These are phyloP conservation scores for Yamadazyma tumulicola DNA, from an alignment of 805 yeast species.

Conservation along the genomic window DNA sequence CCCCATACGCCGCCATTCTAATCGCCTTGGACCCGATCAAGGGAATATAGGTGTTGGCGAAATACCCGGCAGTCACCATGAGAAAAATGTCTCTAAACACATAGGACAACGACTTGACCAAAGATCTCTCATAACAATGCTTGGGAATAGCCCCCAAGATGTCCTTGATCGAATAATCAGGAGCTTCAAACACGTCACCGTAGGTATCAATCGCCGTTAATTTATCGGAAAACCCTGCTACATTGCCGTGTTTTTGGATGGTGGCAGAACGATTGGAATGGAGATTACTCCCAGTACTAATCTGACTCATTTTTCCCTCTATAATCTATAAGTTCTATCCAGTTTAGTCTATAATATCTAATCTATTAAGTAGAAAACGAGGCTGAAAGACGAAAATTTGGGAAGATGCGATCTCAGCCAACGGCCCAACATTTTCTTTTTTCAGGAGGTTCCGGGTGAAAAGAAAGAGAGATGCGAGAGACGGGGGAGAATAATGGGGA, in stretches of 20 bases:
- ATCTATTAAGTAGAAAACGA: too few species aligned
- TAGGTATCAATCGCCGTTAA: constrained; percentile 49
- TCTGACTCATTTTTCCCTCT: constrained; percentile 1
- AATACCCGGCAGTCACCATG: constrained; percentile 44
- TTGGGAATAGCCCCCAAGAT: constrained; percentile 68
- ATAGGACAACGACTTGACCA: constrained; percentile 53
- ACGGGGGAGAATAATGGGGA: too few species aligned
- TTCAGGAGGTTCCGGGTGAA: too few species aligned
- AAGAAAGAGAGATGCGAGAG: too few species aligned
- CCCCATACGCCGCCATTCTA: constrained; percentile 42
- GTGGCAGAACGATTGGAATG: constrained; percentile 1
- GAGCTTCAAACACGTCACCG: constrained; percentile 69
- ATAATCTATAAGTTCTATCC: too few species aligned
- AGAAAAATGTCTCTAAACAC: constrained; percentile 61
- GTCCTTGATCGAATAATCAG: constrained; percentile 74
- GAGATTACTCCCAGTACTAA: constrained; percentile 3
- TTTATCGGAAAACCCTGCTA: constrained; percentile 1
- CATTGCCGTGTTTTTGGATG: constrained; percentile 1
- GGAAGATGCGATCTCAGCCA: too few species aligned
- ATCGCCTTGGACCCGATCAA: constrained; percentile 37
- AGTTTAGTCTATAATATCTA: too few species aligned
- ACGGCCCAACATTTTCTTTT: too few species aligned
- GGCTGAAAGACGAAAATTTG: too few species aligned
- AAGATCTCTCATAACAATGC: constrained; percentile 67
- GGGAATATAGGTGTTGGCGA: constrained; percentile 55